Conservation (phyloP, 1,284 basidiomycete genomes). For the Ceratobasidium sp. region DNA sequence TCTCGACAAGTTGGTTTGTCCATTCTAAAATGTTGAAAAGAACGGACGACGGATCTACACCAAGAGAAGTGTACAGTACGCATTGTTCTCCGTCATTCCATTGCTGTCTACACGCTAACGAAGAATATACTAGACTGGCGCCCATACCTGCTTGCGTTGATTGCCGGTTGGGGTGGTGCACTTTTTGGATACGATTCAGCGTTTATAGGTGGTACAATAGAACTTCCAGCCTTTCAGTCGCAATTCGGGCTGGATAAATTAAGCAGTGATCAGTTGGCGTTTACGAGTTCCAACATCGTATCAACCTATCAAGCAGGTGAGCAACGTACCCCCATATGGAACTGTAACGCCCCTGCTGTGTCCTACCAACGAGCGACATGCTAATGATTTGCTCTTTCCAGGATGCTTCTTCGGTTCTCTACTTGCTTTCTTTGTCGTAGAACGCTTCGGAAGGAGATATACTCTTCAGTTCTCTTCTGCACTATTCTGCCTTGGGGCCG, state of each 20-base stretch:
- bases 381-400: no score
- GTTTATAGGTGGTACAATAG: constrained; percentile 63
- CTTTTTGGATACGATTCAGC: constrained; percentile 61
- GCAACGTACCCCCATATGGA: background rate
- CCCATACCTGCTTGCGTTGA: constrained; percentile 25
- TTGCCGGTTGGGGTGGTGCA: constrained; percentile 41
- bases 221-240: constrained; percentile 62
- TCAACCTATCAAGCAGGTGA: constrained; percentile 63
- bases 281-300: constrained; percentile 63
- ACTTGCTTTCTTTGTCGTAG: constrained; percentile 57
- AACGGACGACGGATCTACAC: constrained; percentile 42
- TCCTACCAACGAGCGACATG: no score
- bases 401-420: constrained; percentile 61
- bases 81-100: background rate
- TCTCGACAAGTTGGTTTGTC: no score
- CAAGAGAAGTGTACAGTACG: constrained; percentile 40
- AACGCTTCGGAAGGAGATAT: constrained; percentile 19
- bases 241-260: constrained; percentile 61
- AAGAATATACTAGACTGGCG: constrained; percentile 25
- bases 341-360: background rate
- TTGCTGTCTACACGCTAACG: background rate
- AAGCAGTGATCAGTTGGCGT: constrained; percentile 56
- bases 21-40: constrained; percentile 19
- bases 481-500: constrained; percentile 25
- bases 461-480: constrained; percentile 48